Evolutionary conservation across 352 stramenopile genomes (phyloP), one percentile per base, ranked within the genome.

Genomic region (Pythium aquatile): DNA sequence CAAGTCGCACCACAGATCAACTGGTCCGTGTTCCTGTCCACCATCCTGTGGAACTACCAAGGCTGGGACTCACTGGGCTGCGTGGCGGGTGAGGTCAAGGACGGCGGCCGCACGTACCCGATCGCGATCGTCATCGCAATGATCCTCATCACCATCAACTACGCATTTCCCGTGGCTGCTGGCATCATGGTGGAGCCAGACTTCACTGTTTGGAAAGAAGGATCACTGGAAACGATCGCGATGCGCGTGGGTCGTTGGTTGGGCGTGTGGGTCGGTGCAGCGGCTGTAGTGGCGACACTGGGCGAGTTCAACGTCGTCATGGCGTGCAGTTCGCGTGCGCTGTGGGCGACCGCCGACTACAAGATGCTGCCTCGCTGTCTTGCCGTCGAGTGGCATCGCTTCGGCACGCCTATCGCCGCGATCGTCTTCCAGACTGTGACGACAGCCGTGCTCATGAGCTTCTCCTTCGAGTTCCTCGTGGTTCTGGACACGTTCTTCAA

Each of bases 251-350:
- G 81, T 30, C 79, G 79, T 30, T 95, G 84, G 84, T 66, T 95
- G 8, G 86, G 86, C 39, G 78, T 92, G 10, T 95, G 86, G 86
- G 85, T 95, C 42, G 81, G 85, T 13, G 80, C 84, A 4, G 82
- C 81, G 17, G 86, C 86, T 24, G 78, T 92, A 13, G 68, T 95
- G n/a, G 82, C 84, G 9, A 92, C 83, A 9, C 70, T 95, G 17
- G 86, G 84, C 37, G 86, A 95, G 65, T 95, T 95, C 67, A 93
- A 92, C 56, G 86, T 93, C 33, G 84, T 95, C 35, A 93, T 95
- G 86, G 81, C 83, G 11, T 93, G 84, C 66, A 91, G 79, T 63
- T 92, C 82, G 14, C 84, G 86, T 16, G 86, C 86, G 13, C 56
- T 95, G 61, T 93, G 85, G 86, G 81, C 82, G 10, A 91, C 84